Percentiles rank a stretch among this genome's conserved stretches.
Evolutionary conservation across 2,329 filamentous ascomycete species (phyloP).

Genomic region (Colletotrichum melonis): DNA sequence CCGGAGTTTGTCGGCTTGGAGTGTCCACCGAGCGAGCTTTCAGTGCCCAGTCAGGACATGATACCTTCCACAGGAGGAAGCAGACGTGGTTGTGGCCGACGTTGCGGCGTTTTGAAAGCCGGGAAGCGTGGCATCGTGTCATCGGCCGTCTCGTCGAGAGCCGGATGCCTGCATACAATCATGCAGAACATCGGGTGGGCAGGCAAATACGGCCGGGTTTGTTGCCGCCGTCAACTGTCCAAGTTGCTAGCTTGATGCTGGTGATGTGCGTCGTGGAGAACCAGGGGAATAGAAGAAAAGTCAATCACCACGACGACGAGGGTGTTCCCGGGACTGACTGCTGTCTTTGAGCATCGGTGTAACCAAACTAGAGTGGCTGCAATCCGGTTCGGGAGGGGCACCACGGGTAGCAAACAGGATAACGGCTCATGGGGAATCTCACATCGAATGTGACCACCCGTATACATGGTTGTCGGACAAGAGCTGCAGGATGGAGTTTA

Average conservation of each 20-base stretch:
- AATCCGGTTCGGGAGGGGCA: background rate
- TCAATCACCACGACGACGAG: background rate
- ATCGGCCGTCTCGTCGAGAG: background rate
- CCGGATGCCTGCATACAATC: conserved; percentile 27
- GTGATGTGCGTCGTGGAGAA: background rate
- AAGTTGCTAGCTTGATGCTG: background rate
- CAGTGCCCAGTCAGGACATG: background rate
- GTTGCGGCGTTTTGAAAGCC: conserved; percentile 25
- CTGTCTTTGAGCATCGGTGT: background rate
- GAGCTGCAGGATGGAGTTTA: background rate
- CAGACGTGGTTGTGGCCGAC: too few relatives aligned
- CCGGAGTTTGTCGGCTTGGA: background rate
- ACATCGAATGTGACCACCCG: background rate
- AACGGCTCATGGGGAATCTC: background rate
- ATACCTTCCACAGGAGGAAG: background rate
- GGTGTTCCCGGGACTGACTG: background rate
- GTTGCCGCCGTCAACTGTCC: background rate
- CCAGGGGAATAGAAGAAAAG: background rate
- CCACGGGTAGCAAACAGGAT: background rate
- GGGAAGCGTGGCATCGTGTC: conserved; percentile 10
- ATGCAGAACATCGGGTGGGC: conserved; percentile 24
- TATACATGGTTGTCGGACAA: background rate
- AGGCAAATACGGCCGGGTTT: conserved; percentile 1
- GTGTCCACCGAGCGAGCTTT: background rate
- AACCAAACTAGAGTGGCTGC: background rate